These are phyloP conservation scores for Hymenochaete sp. DNA, from an alignment of 1,284 basidiomycete species.

Conservation along the genomic window DNA sequence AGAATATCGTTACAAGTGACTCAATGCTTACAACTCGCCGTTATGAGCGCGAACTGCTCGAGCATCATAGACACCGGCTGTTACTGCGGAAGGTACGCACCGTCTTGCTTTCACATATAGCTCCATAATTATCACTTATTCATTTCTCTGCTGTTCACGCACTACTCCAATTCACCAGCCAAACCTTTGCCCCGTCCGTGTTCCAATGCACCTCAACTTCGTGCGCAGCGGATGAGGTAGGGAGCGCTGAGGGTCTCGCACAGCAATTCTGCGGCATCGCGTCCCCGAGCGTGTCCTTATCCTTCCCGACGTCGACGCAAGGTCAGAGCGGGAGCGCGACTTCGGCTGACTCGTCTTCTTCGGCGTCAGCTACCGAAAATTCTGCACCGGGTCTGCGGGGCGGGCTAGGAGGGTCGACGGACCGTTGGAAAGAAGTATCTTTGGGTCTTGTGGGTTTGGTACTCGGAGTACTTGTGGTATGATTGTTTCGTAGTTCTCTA, in stretches of 20 bases:
- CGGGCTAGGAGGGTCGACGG: background rate
- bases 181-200: slow-evolving; percentile 15
- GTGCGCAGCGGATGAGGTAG: slow-evolving; percentile 23
- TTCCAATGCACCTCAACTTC: slow-evolving; percentile 22
- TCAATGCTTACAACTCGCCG: slow-evolving; percentile 23
- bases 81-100: slow-evolving; percentile 21
- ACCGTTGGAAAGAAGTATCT: background rate
- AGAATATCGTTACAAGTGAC: slow-evolving; percentile 19
- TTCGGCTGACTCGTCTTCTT: background rate
- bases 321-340: background rate
- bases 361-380: slow-evolving; percentile 1
- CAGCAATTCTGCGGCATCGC: slow-evolving; percentile 27
- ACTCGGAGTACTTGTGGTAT: background rate
- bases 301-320: slow-evolving; percentile 22
- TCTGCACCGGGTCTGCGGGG: background rate
- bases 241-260: slow-evolving; percentile 23
- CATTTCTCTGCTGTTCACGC: slow-evolving; percentile 12
- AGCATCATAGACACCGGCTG: slow-evolving; percentile 26
- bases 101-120: background rate
- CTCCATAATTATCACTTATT: background rate
- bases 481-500: background rate
- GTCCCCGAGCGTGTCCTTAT: slow-evolving; percentile 25
- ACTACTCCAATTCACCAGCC: background rate
- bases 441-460: background rate
- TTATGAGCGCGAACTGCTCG: slow-evolving; percentile 23